These are phyloP conservation scores for Colletotrichum tabaci DNA, from an alignment of 2,329 filamentous ascomycete genomes.

Conservation along the genomic window DNA sequence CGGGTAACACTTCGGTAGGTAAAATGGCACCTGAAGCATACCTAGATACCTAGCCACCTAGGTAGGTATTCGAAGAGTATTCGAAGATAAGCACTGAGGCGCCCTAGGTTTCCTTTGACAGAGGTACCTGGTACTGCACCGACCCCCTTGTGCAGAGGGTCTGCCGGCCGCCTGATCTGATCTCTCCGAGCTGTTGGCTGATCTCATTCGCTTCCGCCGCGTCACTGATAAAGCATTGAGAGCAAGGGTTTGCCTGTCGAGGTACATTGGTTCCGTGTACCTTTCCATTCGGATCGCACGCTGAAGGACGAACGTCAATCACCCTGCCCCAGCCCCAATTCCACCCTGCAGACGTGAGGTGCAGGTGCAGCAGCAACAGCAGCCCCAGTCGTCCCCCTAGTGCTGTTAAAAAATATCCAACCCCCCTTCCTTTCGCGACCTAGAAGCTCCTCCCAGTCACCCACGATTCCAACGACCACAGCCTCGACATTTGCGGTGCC, in stretches of 20 bases:
- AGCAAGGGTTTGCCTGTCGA: conserved; percentile 37
- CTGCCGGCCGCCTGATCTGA: conserved; percentile 38
- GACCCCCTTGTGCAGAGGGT: background rate
- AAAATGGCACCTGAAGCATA: background rate
- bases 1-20: background rate
- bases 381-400: conserved; percentile 12
- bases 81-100: background rate
- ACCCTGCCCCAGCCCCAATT: conserved; percentile 40
- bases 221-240: conserved; percentile 38
- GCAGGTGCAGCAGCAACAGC: conserved; percentile 23
- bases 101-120: background rate
- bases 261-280: conserved; percentile 33
- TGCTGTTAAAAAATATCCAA: conserved; percentile 41
- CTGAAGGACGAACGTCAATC: conserved; percentile 1
- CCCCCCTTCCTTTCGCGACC: conserved; percentile 39
- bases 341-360: conserved; percentile 16
- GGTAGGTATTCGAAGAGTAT: too few species aligned
- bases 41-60: background rate
- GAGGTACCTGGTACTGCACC: background rate
- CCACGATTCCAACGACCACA: conserved; percentile 33
- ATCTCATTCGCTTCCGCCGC: conserved; percentile 32
- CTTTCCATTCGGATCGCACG: conserved; percentile 8
- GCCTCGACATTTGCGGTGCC: conserved; percentile 30
- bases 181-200: conserved; percentile 25
- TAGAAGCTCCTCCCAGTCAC: conserved; percentile 31